Percentiles rank a stretch among this genome's conserved stretches.
Evolutionary conservation across 176 grass and related monocot genomes (phyloP).

Genomic region (Thinopyrum elongatum): DNA sequence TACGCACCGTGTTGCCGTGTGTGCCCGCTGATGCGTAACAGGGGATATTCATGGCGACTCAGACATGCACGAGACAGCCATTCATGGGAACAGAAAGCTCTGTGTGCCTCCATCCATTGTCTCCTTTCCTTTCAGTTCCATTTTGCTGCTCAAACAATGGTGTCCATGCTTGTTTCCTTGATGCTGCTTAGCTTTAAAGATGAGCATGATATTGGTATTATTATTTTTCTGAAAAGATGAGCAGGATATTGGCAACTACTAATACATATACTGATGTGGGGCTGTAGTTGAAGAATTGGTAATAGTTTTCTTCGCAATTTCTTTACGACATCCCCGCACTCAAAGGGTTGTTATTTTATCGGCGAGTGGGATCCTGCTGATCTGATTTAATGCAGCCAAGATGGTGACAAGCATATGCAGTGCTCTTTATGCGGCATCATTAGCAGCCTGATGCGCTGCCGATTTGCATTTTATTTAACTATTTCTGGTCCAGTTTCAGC

Average conservation of each 20-base stretch:
- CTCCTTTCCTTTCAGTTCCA: background rate
- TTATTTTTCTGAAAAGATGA: background rate
- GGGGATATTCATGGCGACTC: constrained; percentile 11
- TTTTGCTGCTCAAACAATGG: constrained; percentile 6
- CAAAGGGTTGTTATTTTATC: background rate
- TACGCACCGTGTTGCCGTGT: constrained; percentile 24
- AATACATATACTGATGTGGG: too few relatives aligned
- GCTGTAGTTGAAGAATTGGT: too few relatives aligned
- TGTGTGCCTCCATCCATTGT: constrained; percentile 21
- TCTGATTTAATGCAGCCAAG: constrained; percentile 9
- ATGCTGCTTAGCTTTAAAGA: constrained; percentile 34
- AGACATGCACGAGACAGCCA: constrained; percentile 27
- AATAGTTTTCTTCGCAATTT: background rate
- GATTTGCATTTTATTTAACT: constrained; percentile 3
- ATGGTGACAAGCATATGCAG: constrained; percentile 26
- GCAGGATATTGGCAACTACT: background rate
- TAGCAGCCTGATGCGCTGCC: background rate
- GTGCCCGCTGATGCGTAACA: background rate
- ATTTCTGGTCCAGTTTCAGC: background rate
- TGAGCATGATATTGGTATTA: constrained; percentile 20
- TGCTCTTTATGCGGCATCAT: constrained; percentile 30
- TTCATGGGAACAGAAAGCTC: constrained; percentile 49
- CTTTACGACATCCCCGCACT: background rate
- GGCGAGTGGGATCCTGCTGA: constrained; percentile 24
- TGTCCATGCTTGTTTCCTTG: constrained; percentile 23